A percentile compares a stretch with the other conserved stretches of the same genome.
These are phyloP conservation scores for Staphylotrichum tortipilum DNA, from an alignment of 495 filamentous ascomycete species.

Conservation along the genomic window DNA sequence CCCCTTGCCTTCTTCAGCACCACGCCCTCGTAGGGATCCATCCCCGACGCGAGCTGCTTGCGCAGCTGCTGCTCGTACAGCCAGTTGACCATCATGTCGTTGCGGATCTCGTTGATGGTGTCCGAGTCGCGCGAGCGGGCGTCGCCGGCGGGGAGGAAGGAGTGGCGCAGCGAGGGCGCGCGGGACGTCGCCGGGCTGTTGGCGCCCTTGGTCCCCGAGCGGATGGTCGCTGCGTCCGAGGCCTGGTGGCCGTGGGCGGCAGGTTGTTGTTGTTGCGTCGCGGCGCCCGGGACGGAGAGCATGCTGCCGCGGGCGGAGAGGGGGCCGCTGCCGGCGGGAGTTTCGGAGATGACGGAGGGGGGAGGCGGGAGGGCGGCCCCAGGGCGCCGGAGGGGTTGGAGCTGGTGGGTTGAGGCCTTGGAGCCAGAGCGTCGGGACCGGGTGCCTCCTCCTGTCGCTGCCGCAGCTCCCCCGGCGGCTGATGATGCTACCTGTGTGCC, in stretches of 20 bases:
- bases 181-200: conserved; percentile 5
- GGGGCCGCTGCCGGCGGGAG: neutral
- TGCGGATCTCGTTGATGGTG: conserved; percentile 43
- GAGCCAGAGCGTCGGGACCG: neutral
- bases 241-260: neutral
- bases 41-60: conserved; percentile 50
- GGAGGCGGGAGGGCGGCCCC: neutral
- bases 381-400: conserved; percentile 2
- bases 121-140: conserved; percentile 34
- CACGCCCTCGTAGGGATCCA: conserved; percentile 54
- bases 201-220: conserved; percentile 2
- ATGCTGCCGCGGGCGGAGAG: conserved; percentile 3
- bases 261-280: neutral
- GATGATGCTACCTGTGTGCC: neutral
- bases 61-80: conserved; percentile 65
- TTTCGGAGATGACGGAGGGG: neutral
- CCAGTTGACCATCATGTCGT: conserved; percentile 77
- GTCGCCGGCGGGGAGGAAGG: conserved; percentile 40
- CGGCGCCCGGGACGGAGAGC: conserved; percentile 9
- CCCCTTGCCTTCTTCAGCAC: conserved; percentile 57
- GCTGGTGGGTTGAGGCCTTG: conserved; percentile 9
- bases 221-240: conserved; percentile 7
- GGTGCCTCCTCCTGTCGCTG: no score
- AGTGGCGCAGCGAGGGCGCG: conserved; percentile 18
- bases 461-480: no score